phyloP scores from a whole-genome alignment of 2,329 filamentous ascomycete genomes.

The Ophiostoma angusticollis region DNA sequence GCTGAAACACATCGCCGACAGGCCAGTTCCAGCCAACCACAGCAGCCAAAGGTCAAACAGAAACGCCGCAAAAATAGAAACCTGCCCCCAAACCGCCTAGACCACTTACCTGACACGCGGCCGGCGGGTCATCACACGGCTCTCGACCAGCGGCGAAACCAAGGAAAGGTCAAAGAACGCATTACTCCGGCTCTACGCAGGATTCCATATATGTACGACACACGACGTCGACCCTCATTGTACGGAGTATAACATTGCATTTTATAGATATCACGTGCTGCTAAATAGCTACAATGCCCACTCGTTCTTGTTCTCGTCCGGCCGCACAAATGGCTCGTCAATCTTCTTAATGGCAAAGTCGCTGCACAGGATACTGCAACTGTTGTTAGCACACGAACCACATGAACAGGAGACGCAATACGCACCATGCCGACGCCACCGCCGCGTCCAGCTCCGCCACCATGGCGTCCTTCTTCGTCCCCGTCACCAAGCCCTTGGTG shows the following conservation, averaged over 20 bases:
- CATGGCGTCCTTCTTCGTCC: constrained; percentile 64
- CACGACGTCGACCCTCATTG: no score
- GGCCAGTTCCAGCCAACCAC: no score
- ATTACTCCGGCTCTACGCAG: no score
- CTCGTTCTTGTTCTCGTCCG: constrained; percentile 60
- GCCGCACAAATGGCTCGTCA: constrained; percentile 77
- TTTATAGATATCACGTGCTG: background rate
- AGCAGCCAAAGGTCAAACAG: no score
- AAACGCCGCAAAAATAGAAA: background rate
- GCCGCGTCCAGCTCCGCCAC: constrained; percentile 84
- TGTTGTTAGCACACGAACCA: background rate
- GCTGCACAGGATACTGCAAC: constrained; percentile 70
- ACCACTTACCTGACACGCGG: constrained; percentile 9
- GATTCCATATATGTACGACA: no score
- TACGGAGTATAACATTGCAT: no score
- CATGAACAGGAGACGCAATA: constrained; percentile 18
- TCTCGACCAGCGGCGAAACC: background rate
- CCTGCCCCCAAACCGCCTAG: background rate
- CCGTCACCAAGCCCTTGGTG: constrained; percentile 57
- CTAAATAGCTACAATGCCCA: constrained; percentile 46
- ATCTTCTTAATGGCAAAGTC: constrained; percentile 91
- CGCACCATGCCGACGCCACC: constrained; percentile 79
- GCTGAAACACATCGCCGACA: no score
- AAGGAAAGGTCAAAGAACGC: background rate
- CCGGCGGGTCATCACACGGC: constrained; percentile 8